These are phyloP conservation scores for Fusarium robinianum DNA, from an alignment of 2,329 filamentous ascomycete genomes.

Conservation along the genomic window DNA sequence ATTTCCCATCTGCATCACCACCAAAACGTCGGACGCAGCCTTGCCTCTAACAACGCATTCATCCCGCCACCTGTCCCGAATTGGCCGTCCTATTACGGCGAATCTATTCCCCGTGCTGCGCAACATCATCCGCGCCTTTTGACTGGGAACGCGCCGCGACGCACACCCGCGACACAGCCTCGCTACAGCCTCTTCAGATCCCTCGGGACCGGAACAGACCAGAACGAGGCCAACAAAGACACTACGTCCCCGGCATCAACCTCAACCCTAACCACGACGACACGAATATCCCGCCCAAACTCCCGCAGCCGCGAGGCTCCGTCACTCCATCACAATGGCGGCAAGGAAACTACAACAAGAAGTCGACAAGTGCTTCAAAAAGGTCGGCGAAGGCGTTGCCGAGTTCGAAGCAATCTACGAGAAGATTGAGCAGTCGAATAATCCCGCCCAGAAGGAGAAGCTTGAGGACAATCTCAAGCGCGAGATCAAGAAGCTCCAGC, in stretches of 20 bases:
- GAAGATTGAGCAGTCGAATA: conserved; percentile 92
- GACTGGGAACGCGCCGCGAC: conserved; percentile 21
- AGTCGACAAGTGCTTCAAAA: conserved; percentile 99
- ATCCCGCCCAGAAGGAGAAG: conserved; percentile 96
- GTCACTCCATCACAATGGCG: conserved; percentile 68
- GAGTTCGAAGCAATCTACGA: conserved; percentile 96
- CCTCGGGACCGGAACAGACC: conserved; percentile 1
- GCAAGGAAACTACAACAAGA: conserved; percentile 96
- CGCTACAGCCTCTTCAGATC: not conserved
- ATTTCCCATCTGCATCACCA: conserved; percentile 35
- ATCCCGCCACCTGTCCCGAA: conserved; percentile 28
- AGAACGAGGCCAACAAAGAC: conserved; percentile 18
- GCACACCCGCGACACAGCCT: not conserved
- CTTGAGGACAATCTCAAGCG: conserved; percentile 97
- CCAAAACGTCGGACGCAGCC: conserved; percentile 22
- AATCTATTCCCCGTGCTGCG: conserved; percentile 13
- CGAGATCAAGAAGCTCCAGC: conserved; percentile 99
- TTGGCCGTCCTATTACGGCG: conserved; percentile 26
- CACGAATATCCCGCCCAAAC: conserved; percentile 2
- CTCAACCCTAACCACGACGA: conserved; percentile 9
- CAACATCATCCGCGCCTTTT: conserved; percentile 15
- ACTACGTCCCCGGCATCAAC: conserved; percentile 5
- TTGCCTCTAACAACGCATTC: conserved; percentile 25
- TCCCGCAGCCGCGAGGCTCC: conserved; percentile 20
- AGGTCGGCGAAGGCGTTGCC: conserved; percentile 88